phyloP scores from a whole-genome alignment of 2,329 filamentous ascomycete species.

The Microascus cirrosus region DNA sequence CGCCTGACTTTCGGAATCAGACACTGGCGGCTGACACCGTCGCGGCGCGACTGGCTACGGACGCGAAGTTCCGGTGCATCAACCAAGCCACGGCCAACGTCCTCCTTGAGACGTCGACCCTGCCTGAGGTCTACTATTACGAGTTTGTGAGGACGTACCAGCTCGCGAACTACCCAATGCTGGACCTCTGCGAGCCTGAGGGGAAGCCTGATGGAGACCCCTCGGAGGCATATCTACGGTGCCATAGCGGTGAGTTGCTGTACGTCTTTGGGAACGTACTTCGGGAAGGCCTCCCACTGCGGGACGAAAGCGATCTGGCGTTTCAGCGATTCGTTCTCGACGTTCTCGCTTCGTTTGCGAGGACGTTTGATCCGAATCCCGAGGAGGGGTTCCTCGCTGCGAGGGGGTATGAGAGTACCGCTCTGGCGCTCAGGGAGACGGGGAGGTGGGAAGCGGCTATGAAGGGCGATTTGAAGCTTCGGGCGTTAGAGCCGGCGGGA shows the following conservation, averaged over 20 bases:
- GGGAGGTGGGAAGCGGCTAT: constrained; percentile 16
- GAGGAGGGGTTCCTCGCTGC: constrained; percentile 15
- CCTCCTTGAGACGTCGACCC: constrained; percentile 16
- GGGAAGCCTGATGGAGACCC: constrained; percentile 20
- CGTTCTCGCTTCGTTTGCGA: constrained; percentile 21
- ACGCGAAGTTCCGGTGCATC: constrained; percentile 18
- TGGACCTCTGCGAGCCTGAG: constrained; percentile 28
- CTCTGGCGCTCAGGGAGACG: constrained; percentile 12
- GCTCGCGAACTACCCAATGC: constrained; percentile 15
- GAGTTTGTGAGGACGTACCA: constrained; percentile 28
- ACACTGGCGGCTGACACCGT: constrained; percentile 19
- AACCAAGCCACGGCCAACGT: constrained; percentile 20
- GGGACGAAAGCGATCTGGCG: constrained; percentile 20
- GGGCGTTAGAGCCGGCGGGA: not conserved
- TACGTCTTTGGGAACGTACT: constrained; percentile 21
- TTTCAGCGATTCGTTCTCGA: constrained; percentile 20
- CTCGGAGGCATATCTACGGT: constrained; percentile 25
- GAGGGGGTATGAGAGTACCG: constrained; percentile 15
- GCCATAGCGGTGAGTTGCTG: constrained; percentile 25
- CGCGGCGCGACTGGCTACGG: constrained; percentile 18
- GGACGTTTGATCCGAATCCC: constrained; percentile 18
- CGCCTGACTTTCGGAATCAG: constrained; percentile 7
- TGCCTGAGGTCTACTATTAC: constrained; percentile 20
- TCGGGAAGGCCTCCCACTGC: constrained; percentile 17
- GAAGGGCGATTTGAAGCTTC: not conserved